Evolutionary conservation across 1,284 basidiomycete genomes (phyloP).

Genomic region (Peniophora sp.): DNA sequence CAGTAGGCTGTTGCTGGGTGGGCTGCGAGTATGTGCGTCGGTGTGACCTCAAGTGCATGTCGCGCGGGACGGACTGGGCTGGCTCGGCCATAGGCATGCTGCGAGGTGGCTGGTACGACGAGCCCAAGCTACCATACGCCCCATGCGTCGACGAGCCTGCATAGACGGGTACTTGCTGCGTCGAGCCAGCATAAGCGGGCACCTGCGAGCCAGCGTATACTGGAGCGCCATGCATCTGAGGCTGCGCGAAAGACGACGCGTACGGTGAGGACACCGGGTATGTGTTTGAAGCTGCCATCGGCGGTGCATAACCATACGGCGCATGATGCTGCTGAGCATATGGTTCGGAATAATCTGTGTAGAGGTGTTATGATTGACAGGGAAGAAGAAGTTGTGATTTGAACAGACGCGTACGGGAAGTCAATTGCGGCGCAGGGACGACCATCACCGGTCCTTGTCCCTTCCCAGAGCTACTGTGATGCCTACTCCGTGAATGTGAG

Average conservation of each 20-base stretch:
- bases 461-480: neutral
- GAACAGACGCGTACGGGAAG: conserved; percentile 2
- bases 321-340: neutral
- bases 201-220: neutral
- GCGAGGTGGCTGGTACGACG: neutral
- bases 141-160: too few relatives aligned
- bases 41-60: neutral
- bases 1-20: too few relatives aligned
- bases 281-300: neutral
- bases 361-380: neutral
- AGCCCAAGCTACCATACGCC: too few relatives aligned
- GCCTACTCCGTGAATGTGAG: neutral
- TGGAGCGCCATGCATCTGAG: neutral
- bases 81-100: neutral
- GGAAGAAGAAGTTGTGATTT: neutral
- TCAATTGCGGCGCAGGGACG: conserved; percentile 2
- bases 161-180: too few relatives aligned
- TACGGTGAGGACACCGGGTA: neutral
- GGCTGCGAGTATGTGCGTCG: too few relatives aligned
- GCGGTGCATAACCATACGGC: neutral
- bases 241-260: neutral
- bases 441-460: neutral
- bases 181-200: too few relatives aligned
- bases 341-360: conserved; percentile 8
- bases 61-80: neutral